Conservation (phyloP, 345 rosid species). For the Mangifera indica region DNA sequence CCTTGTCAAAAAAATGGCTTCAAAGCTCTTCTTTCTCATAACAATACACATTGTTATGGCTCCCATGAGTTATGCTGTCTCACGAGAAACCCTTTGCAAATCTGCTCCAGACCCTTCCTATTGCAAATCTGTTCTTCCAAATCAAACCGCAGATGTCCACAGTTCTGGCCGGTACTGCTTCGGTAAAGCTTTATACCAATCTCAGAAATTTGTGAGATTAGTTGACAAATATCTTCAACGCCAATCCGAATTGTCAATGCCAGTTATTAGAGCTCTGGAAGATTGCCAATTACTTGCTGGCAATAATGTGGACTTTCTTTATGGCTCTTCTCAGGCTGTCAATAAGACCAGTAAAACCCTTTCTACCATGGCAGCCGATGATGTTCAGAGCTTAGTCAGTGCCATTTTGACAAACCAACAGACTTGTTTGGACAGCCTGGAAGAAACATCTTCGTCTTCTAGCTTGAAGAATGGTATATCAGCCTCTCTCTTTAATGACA, state of each 20-base stretch:
- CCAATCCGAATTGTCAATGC: slow-evolving; percentile 35
- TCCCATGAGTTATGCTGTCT: slow-evolving; percentile 21
- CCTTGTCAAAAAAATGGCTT: slow-evolving; percentile 20
- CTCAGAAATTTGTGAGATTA: slow-evolving; percentile 47
- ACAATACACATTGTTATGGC: slow-evolving; percentile 10
- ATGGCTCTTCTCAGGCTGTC: slow-evolving; percentile 42
- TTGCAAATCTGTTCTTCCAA: slow-evolving; percentile 60
- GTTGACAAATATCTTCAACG: slow-evolving; percentile 52
- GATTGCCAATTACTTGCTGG: slow-evolving; percentile 62
- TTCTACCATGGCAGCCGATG: slow-evolving; percentile 48
- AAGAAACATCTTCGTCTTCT: slow-evolving; percentile 51
- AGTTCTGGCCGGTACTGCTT: slow-evolving; percentile 56
- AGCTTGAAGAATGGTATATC: slow-evolving; percentile 50
- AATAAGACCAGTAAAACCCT: slow-evolving; percentile 38
- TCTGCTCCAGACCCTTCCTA: slow-evolving; percentile 62
- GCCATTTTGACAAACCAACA: slow-evolving; percentile 78
- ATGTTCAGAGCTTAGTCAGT: slow-evolving; percentile 65
- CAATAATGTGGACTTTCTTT: slow-evolving; percentile 59
- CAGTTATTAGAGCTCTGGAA: slow-evolving; percentile 64
- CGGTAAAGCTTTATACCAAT: slow-evolving; percentile 56
- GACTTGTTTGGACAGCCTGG: slow-evolving; percentile 69
- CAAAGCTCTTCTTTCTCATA: slow-evolving; percentile 16
- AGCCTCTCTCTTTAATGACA: slow-evolving; percentile 54
- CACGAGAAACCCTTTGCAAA: slow-evolving; percentile 45
- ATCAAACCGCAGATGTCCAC: slow-evolving; percentile 45